Percentiles rank a stretch among this genome's conserved stretches.
These are phyloP conservation scores for Glebionis coronaria DNA, from an alignment of 129 eudicot species.

Conservation along the genomic window DNA sequence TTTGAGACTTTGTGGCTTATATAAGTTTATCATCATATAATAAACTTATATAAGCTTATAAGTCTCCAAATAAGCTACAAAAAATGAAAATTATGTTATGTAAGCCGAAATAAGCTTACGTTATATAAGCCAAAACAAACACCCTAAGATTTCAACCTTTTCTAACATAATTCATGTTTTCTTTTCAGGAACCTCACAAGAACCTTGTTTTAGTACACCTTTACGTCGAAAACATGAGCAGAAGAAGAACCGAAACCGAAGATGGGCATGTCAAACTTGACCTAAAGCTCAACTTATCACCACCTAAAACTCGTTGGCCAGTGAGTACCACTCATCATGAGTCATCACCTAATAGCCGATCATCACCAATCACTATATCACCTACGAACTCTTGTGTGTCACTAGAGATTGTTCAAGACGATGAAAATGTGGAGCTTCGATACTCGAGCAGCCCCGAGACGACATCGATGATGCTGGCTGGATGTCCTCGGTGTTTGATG, in stretches of 20 bases:
- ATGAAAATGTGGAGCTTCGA: slow-evolving; percentile 27
- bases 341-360: slow-evolving; percentile 53
- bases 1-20: no score
- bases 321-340: slow-evolving; percentile 22
- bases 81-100: no score
- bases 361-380: slow-evolving; percentile 38
- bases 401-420: slow-evolving; percentile 52
- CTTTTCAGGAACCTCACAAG: slow-evolving; percentile 15
- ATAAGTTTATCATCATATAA: no score
- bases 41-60: no score
- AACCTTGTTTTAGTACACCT: background rate
- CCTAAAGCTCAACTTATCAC: slow-evolving; percentile 70
- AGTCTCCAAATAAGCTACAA: no score
- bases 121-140: no score
- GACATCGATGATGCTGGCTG: slow-evolving; percentile 78
- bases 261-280: slow-evolving; percentile 48
- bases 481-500: slow-evolving; percentile 90
- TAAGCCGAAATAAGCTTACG: no score
- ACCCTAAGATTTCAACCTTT: background rate
- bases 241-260: slow-evolving; percentile 42
- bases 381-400: slow-evolving; percentile 90
- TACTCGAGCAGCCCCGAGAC: slow-evolving; percentile 74
- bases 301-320: slow-evolving; percentile 47
- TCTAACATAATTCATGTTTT: slow-evolving; percentile 4
- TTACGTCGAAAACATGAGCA: slow-evolving; percentile 45